phyloP scores from a whole-genome alignment of 768 basidiomycete species.

The Suillus cothurnatus region DNA sequence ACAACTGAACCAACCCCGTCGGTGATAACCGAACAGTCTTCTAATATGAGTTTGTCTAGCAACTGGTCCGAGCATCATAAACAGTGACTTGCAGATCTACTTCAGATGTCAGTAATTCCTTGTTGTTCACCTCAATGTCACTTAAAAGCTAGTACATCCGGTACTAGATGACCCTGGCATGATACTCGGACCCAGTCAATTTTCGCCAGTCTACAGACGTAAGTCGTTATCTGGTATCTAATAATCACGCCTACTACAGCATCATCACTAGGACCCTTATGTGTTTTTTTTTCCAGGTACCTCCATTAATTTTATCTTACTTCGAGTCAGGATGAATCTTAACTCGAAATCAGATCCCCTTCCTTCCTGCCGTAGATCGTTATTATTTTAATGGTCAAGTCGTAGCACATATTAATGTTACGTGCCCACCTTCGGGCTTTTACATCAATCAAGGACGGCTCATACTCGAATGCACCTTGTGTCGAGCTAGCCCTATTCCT shows the following conservation, averaged over 20 bases:
- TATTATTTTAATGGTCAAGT: constrained; percentile 3
- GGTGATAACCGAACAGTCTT: constrained; percentile 7
- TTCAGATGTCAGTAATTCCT: background rate
- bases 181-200: constrained; percentile 1
- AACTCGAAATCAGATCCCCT: constrained; percentile 5
- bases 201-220: background rate
- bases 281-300: constrained; percentile 4
- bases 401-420: constrained; percentile 1
- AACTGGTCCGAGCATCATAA: constrained; percentile 3
- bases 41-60: constrained; percentile 2
- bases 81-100: constrained; percentile 1
- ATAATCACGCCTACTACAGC: background rate
- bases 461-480: background rate
- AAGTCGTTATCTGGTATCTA: background rate
- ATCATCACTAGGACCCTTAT: background rate
- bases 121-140: background rate
- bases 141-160: too few relatives aligned
- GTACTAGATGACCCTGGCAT: too few relatives aligned
- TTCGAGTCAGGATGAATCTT: constrained; percentile 3
- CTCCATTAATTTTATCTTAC: constrained; percentile 5
- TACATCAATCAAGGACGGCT: constrained; percentile 6
- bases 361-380: constrained; percentile 6
- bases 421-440: constrained; percentile 9
- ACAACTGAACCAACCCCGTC: too few relatives aligned
- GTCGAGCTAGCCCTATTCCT: constrained; percentile 4